A percentile compares a stretch with the other conserved stretches of the same genome.
Conservation (phyloP, 495 filamentous ascomycete species). For the Aspergillus taichungensis region DNA sequence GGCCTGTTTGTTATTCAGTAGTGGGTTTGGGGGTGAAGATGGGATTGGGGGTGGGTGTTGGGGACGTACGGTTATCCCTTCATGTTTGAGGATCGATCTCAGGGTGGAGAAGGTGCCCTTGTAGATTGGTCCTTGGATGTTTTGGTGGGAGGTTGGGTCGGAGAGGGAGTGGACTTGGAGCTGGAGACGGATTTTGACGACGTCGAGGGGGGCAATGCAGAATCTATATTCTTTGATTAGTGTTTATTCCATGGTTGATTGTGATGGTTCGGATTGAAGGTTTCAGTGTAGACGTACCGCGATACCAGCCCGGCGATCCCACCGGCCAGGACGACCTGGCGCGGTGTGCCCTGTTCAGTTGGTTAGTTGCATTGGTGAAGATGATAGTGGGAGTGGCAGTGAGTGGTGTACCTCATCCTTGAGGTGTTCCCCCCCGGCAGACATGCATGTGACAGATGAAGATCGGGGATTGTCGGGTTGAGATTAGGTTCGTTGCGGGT, state of each 20-base stretch:
- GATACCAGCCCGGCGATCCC: constrained; percentile 84
- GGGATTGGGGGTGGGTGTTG: neutral
- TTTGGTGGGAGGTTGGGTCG: constrained; percentile 48
- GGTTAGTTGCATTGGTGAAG: constrained; percentile 3
- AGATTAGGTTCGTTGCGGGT: neutral
- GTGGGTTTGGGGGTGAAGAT: neutral
- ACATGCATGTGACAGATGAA: constrained; percentile 52
- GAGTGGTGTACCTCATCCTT: constrained; percentile 67
- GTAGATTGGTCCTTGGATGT: constrained; percentile 56
- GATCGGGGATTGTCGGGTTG: neutral
- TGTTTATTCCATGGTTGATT: neutral
- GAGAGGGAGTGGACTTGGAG: constrained; percentile 75
- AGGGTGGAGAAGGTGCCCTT: constrained; percentile 74
- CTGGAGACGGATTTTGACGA: constrained; percentile 94
- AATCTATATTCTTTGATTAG: constrained; percentile 43
- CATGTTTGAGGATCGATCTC: constrained; percentile 60
- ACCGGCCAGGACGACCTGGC: constrained; percentile 76
- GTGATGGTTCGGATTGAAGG: neutral
- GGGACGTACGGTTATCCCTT: constrained; percentile 63
- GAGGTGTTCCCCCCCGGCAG: constrained; percentile 61
- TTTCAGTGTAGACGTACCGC: constrained; percentile 42
- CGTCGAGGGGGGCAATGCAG: constrained; percentile 85
- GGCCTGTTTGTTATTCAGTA: constrained; percentile 32
- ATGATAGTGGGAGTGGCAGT: neutral
- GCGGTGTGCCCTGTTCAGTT: constrained; percentile 57